phyloP scores from a whole-genome alignment of 1,284 basidiomycete genomes.

The Cryptococcus jaspeensis region DNA sequence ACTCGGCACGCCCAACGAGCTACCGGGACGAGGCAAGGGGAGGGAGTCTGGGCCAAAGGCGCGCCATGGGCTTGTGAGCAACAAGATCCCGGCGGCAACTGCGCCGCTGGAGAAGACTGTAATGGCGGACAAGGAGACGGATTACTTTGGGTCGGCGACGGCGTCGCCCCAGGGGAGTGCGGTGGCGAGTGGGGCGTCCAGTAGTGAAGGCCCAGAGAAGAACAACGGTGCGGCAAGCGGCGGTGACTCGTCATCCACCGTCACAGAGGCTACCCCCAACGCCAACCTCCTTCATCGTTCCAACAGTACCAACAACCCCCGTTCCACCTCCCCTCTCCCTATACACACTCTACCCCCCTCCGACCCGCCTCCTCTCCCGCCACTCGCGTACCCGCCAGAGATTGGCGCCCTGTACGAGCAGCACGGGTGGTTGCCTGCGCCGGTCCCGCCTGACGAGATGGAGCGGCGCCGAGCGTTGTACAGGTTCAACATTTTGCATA shows the following conservation, averaged over 20 bases:
- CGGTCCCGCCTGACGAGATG: constrained; percentile 74
- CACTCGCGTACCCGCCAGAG: constrained; percentile 21
- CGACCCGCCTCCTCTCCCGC: constrained; percentile 8
- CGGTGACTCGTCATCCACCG: constrained; percentile 29
- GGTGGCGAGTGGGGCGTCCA: too few species aligned
- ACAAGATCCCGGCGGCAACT: constrained; percentile 39
- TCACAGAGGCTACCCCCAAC: constrained; percentile 24
- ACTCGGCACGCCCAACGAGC: constrained; percentile 36
- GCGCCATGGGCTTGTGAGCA: constrained; percentile 18
- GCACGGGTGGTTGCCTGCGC: constrained; percentile 73
- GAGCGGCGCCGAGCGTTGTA: constrained; percentile 73
- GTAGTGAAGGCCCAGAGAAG: background rate
- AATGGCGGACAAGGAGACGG: constrained; percentile 20
- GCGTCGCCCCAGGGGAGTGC: constrained; percentile 4
- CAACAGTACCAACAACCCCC: constrained; percentile 54
- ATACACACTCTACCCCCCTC: constrained; percentile 1
- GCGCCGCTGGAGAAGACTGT: constrained; percentile 40
- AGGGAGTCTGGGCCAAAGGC: constrained; percentile 4
- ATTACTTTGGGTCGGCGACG: constrained; percentile 39
- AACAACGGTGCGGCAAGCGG: background rate
- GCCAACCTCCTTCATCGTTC: background rate
- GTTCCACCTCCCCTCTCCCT: background rate
- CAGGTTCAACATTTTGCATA: constrained; percentile 83
- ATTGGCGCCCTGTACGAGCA: constrained; percentile 58
- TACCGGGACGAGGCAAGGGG: constrained; percentile 16